Evolutionary conservation across 805 yeast genomes (phyloP), one percentile per base, ranked within the genome.

Genomic region (Lachancea cidri): DNA sequence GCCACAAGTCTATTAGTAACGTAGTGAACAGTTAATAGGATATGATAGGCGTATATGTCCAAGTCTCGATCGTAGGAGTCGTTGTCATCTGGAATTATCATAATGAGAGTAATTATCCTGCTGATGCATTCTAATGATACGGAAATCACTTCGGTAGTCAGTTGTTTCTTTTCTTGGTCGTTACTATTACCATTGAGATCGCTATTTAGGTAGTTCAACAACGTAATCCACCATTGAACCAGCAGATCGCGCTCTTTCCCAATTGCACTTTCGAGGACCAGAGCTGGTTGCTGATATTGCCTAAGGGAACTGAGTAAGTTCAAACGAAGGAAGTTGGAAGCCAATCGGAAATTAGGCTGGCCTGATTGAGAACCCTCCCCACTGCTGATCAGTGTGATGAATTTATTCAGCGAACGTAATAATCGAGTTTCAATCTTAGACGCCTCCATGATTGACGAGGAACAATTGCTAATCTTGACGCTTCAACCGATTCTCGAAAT

Each of bases 71-170:
- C 32, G 29, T 25, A 22, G n/a, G 35, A 32, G 24, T 42, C 41
- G n/a, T 18, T 13, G 9, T 20, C 20, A 3, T 24, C 15, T 13
- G 54, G 48, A 7, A 46, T 9, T n/a, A 50, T 39, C 44, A 54
- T 48, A 22, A 48, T 34, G 13, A 48, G 44, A 2, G 64, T 45
- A 42, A 60, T 46, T 14, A 65, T 46, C 36, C 64, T 53, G 37
- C 66, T 60, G 11, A 65, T 48, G 32, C 62, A 55, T 38, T 66
- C 70, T 29, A 66, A 36, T 4, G 55, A 45, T 5, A 63, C 62
- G 2, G 66, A 57, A 1, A 56, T 35, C n/a, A 52, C 33, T 16
- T 55, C 58, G 7, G 47, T 43, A 16, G 44, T 42, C 25, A 55
- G 34, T n/a, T 44, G 41, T 2, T 45, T 44, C 30, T 48, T 15